Conservation (phyloP, 805 yeast genomes). For the Candida hispaniensis region DNA sequence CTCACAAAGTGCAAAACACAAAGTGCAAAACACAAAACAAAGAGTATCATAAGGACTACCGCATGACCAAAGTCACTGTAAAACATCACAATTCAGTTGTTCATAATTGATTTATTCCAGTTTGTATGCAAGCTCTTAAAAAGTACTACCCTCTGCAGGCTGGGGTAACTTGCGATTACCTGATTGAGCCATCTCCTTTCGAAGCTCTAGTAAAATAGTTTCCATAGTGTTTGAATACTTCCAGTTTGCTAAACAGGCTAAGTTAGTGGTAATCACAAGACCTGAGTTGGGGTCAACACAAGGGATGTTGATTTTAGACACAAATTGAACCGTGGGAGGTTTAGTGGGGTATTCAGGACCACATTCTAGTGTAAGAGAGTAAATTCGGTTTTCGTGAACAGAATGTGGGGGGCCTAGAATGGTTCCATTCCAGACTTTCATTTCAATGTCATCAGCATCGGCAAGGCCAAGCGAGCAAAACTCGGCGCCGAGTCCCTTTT, state of each 20-base stretch:
- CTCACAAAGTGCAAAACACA: too few species aligned
- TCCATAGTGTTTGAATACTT: slow-evolving; percentile 88
- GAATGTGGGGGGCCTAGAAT: slow-evolving; percentile 94
- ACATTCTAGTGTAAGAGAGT: slow-evolving; percentile 69
- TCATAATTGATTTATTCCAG: too few species aligned
- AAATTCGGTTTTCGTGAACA: slow-evolving; percentile 85
- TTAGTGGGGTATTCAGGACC: slow-evolving; percentile 76
- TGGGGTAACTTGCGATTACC: slow-evolving; percentile 76
- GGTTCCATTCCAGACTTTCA: slow-evolving; percentile 97
- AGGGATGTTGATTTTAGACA: slow-evolving; percentile 80
- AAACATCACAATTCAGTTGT: too few species aligned
- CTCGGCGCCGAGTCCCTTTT: slow-evolving; percentile 94
- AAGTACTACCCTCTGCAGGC: slow-evolving; percentile 81
- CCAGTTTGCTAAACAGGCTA: slow-evolving; percentile 73
- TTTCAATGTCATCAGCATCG: slow-evolving; percentile 79
- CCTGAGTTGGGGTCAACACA: slow-evolving; percentile 68
- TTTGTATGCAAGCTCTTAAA: too few species aligned
- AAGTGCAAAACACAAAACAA: too few species aligned
- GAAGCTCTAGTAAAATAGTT: slow-evolving; percentile 73
- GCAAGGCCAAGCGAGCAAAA: slow-evolving; percentile 91
- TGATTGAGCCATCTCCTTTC: slow-evolving; percentile 79
- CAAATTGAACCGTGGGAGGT: slow-evolving; percentile 76
- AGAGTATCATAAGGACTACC: too few species aligned
- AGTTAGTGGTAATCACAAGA: slow-evolving; percentile 38
- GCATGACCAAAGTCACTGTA: too few species aligned